Percentiles rank a stretch among this genome's conserved stretches.
These are phyloP conservation scores for Hypomyces perniciosus DNA, from an alignment of 2,329 filamentous ascomycete genomes.

Conservation along the genomic window DNA sequence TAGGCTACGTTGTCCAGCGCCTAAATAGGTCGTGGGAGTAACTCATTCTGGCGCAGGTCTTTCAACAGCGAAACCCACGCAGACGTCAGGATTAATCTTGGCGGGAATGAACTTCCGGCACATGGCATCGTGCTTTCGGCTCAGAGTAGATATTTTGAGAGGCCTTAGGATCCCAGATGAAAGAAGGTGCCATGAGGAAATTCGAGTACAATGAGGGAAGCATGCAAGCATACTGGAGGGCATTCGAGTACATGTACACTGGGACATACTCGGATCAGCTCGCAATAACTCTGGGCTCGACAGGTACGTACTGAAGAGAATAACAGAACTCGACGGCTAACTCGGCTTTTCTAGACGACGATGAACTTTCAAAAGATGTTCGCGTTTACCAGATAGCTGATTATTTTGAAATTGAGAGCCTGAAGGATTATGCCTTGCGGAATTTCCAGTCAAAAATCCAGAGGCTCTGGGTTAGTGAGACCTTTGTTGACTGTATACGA, in stretches of 20 bases:
- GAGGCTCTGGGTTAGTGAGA: background rate
- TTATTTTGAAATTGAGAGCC: background rate
- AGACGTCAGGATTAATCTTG: background rate
- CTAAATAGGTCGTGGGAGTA: background rate
- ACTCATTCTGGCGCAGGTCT: background rate
- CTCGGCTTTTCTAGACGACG: background rate
- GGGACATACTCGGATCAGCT: constrained; percentile 2
- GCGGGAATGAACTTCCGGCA: background rate
- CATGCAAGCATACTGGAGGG: constrained; percentile 13
- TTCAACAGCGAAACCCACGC: background rate
- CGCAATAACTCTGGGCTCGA: background rate
- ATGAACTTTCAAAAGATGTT: constrained; percentile 7
- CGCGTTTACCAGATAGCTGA: constrained; percentile 8
- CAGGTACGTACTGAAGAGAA: background rate
- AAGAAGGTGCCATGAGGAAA: background rate
- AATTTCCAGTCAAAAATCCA: background rate
- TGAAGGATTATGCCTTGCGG: background rate
- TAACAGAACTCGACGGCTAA: background rate
- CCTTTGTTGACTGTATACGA: constrained; percentile 1
- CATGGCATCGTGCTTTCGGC: background rate
- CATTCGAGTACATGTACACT: constrained; percentile 13
- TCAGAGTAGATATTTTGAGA: background rate
- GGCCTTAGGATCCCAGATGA: background rate
- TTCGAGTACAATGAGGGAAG: constrained; percentile 5
- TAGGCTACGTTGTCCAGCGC: background rate